Evolutionary conservation across 1,139 yeast genomes (phyloP), one percentile per base, ranked within the genome.

Genomic region (Sugiyamaella neomexicana): DNA sequence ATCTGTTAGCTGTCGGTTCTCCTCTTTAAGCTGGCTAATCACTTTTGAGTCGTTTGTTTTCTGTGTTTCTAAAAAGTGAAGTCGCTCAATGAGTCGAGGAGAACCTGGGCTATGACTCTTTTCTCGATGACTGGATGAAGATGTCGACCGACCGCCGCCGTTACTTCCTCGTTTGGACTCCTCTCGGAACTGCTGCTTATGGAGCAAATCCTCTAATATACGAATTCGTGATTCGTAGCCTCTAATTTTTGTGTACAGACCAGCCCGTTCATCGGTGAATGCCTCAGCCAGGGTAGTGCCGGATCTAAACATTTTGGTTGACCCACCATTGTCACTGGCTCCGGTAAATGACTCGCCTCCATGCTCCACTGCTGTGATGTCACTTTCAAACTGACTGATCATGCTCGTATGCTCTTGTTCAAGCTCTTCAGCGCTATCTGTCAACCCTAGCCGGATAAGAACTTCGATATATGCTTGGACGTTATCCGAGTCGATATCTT

Each of bases 221-320:
- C 72, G 66, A 48, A 73, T 69, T 29, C 76, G 65, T 25, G 73
- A 60, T 56, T 74, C 72, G 50, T 73, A 67, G 27, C 65, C 64
- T 37, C 60, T 38, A n/a, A 37, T 38, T 6, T 43, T 31, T 6
- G 15, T 27, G 25, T 46, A 17, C 27, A 43, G 36, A 0, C 41
- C 15, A 39, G 45, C 47, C 8, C 51, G 17, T 25, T 48, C 46
- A 7, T 48, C 39, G 7, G 40, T 40, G 31, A 17, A 48, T 13
- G 46, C 45, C 12, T 39, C 45, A 4, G 39, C n/a, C 4, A 40
- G 45, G 10, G 31, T 39, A 15, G 31, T 39, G 15, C 47, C 53
- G 15, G 47, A 49, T 25, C 29, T 49, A 41, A 37, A 40, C 32
- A 49, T 17, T 25, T 36, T 41, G 16, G 29, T 25, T n/a, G 45